phyloP scores from a whole-genome alignment of 2,329 filamentous ascomycete species.

The Colletotrichum gigasporum region DNA sequence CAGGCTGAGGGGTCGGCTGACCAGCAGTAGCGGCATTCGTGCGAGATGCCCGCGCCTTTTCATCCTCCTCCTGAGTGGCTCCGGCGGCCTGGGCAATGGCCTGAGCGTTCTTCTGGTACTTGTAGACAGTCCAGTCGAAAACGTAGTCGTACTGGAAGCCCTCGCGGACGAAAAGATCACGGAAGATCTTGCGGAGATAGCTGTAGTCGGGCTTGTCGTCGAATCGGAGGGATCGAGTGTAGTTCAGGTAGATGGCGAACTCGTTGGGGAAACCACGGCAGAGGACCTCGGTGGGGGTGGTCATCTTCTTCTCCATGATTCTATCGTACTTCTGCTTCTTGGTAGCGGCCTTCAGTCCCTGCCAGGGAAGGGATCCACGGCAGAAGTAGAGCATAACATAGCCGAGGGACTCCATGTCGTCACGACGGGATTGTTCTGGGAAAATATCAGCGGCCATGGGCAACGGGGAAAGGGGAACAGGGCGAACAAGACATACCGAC shows the following conservation, averaged over 20 bases:
- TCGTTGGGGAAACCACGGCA: constrained; percentile 99
- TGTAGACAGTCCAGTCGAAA: constrained; percentile 99
- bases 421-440: constrained; percentile 94
- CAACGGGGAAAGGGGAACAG: neutral
- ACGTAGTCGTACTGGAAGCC: constrained; percentile 99
- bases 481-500: constrained; percentile 69
- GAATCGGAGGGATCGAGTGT: constrained; percentile 97
- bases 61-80: constrained; percentile 71
- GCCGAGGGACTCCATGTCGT: constrained; percentile 98
- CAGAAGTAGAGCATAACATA: constrained; percentile 99
- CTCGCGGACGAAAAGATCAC: constrained; percentile 97
- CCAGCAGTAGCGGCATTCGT: constrained; percentile 72
- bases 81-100: constrained; percentile 81
- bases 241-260: constrained; percentile 99
- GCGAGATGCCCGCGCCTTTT: constrained; percentile 77
- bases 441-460: constrained; percentile 38
- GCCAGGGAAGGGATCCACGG: constrained; percentile 98
- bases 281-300: constrained; percentile 95
- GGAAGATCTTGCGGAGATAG: constrained; percentile 99
- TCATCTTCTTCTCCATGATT: constrained; percentile 99
- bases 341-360: constrained; percentile 96
- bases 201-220: constrained; percentile 99
- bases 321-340: constrained; percentile 99
- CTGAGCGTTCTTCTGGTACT: constrained; percentile 99
- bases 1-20: constrained; percentile 65